phyloP scores from a whole-genome alignment of 2,329 filamentous ascomycete genomes.

The Corynespora cassiicola region DNA sequence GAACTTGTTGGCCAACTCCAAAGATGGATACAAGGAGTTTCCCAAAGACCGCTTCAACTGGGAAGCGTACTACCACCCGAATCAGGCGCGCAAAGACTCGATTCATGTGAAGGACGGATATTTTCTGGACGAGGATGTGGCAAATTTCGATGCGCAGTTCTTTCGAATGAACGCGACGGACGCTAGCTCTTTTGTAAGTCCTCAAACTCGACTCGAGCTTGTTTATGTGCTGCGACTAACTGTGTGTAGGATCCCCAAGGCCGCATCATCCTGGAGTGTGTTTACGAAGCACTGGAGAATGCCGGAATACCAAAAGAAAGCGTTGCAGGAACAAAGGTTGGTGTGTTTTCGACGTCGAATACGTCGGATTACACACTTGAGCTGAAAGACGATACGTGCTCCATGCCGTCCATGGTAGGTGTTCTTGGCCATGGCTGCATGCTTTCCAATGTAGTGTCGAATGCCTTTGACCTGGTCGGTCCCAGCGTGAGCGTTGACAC shows the following conservation, averaged over 20 bases:
- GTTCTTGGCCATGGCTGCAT: not conserved
- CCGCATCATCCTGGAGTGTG: conserved; percentile 13
- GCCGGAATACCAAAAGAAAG: conserved; percentile 4
- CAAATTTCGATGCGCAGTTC: conserved; percentile 22
- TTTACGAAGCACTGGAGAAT: conserved; percentile 15
- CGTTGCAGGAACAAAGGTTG: conserved; percentile 2
- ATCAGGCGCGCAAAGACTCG: conserved; percentile 6
- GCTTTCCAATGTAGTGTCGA: conserved; percentile 15
- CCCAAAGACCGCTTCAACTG: conserved; percentile 40
- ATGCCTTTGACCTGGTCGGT: conserved; percentile 23
- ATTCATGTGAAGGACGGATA: conserved; percentile 13
- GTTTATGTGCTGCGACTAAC: not conserved
- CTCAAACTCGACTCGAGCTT: not conserved
- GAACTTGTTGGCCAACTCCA: conserved; percentile 33
- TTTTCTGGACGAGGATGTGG: conserved; percentile 17
- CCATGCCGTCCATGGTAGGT: not conserved
- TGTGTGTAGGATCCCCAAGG: conserved; percentile 13
- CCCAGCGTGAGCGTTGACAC: conserved; percentile 25
- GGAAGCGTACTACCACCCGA: conserved; percentile 18
- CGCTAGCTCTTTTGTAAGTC: conserved; percentile 3
- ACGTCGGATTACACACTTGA: not conserved
- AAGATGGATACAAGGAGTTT: conserved; percentile 30
- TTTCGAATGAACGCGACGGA: conserved; percentile 17
- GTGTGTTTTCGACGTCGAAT: conserved; percentile 1
- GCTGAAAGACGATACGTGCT: not conserved